Evolutionary conservation across 1,284 basidiomycete species (phyloP), one percentile per base, ranked within the genome.

Genomic region (Irpex sp.): DNA sequence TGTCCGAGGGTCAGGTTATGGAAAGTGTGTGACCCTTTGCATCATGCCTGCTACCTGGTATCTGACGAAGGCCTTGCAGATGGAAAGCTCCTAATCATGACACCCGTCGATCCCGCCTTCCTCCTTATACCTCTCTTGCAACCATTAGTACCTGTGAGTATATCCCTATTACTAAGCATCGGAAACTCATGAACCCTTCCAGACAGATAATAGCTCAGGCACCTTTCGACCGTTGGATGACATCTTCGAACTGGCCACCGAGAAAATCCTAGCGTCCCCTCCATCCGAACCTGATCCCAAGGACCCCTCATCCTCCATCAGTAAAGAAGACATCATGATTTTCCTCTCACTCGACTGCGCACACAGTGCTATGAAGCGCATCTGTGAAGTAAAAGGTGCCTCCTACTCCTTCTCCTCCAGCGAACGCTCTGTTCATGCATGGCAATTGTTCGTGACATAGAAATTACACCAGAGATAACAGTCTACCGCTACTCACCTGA

Each of bases 71-170:
- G 18, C 23, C 23, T 12, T 21, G 19, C 65, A 93, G 91, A 94
- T 70, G 91, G 91, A 28, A 87, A 83, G 65, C 75, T 94, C n/a
- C 73, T 92, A 2, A 67, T 92, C 12, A 82, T 93, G 78, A 91
- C 88, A 0, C 87, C 88, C 0, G 76, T 93, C 48, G 91, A 94
- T 68, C 89, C 91, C 1, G 75, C 80, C 0, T 92, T 93, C 67
- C 78, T 94, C n/a, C 75, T 92, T 33, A 75, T 93, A 61, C 83
- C 86, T 4, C 75, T 93, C 21, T 71, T 93, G n/a, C 75, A 79
- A 64, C 69, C 76, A 6, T 70, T 78, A 2, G 73, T 77, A 58
- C 75, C 80, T 23, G 88, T 88, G 70, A 61, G 76, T 63, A 37
- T 42, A 23, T 49, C 12, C 23, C 47, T 45, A 61, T 67, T 14